Evolutionary conservation across 2,329 filamentous ascomycete genomes (phyloP).

Genomic region (Podosphaera xanthii): DNA sequence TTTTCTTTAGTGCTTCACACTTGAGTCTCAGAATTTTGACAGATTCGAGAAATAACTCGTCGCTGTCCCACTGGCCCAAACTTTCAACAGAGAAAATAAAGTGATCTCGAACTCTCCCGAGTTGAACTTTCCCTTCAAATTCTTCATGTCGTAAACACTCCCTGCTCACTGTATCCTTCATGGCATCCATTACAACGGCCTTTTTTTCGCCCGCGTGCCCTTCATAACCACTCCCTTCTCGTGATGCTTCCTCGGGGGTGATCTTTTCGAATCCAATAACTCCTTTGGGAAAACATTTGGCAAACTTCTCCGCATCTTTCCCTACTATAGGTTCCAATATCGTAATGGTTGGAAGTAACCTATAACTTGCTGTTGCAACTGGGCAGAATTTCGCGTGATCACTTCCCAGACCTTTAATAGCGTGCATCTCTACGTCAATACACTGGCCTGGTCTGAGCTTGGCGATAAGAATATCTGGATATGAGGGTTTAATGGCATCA

Average conservation of each 20-base stretch:
- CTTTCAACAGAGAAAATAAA: constrained; percentile 96
- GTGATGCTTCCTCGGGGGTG: constrained; percentile 38
- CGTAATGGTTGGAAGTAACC: constrained; percentile 67
- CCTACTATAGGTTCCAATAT: constrained; percentile 72
- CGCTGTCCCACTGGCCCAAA: constrained; percentile 83
- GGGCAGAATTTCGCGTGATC: constrained; percentile 97
- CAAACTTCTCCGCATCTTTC: constrained; percentile 70
- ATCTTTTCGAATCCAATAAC: constrained; percentile 65
- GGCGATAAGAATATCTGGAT: constrained; percentile 82
- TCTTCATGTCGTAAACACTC: constrained; percentile 81
- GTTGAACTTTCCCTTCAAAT: constrained; percentile 86
- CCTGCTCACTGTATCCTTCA: constrained; percentile 86
- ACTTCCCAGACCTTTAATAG: constrained; percentile 77
- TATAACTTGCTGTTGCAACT: constrained; percentile 83
- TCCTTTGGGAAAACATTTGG: constrained; percentile 66
- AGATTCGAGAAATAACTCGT: constrained; percentile 78
- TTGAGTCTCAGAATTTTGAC: constrained; percentile 71
- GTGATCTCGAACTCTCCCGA: constrained; percentile 76
- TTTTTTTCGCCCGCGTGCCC: constrained; percentile 60
- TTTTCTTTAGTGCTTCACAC: constrained; percentile 49
- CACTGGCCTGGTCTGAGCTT: constrained; percentile 82
- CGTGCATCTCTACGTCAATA: constrained; percentile 73
- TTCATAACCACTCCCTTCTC: constrained; percentile 40
- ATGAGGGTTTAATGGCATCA: constrained; percentile 48
- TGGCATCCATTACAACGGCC: constrained; percentile 68